Percentiles rank a stretch among this genome's conserved stretches.
Evolutionary conservation across 495 filamentous ascomycete species (phyloP).

Genomic region (Talaromyces ruber): DNA sequence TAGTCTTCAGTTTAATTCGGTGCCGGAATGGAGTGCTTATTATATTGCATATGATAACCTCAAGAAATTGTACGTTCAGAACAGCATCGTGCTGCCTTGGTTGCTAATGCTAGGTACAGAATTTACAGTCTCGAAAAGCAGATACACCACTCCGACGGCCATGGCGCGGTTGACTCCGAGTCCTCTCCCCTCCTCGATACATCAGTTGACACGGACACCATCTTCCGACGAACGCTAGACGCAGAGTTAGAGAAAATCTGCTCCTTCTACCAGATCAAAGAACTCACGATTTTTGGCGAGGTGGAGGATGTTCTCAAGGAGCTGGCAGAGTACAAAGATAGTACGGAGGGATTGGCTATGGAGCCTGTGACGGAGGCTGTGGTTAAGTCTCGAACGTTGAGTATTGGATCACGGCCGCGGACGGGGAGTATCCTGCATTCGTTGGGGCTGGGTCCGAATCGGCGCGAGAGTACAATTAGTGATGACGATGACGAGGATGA

Average conservation of each 20-base stretch:
- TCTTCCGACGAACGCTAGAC: slow-evolving; percentile 76
- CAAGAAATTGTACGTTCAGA: slow-evolving; percentile 80
- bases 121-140: slow-evolving; percentile 89
- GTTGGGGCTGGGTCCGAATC: slow-evolving; percentile 27
- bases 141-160: slow-evolving; percentile 44
- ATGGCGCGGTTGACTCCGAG: slow-evolving; percentile 57
- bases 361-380: slow-evolving; percentile 43
- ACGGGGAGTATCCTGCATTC: slow-evolving; percentile 36
- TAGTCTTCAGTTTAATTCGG: slow-evolving; percentile 98
- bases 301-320: slow-evolving; percentile 70
- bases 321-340: slow-evolving; percentile 59
- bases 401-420: slow-evolving; percentile 31
- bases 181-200: slow-evolving; percentile 68
- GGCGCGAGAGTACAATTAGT: slow-evolving; percentile 43
- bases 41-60: slow-evolving; percentile 98
- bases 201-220: slow-evolving; percentile 57
- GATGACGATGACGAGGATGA: slow-evolving; percentile 60
- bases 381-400: slow-evolving; percentile 32
- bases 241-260: slow-evolving; percentile 87
- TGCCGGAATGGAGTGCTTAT: slow-evolving; percentile 95
- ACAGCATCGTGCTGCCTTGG: not conserved
- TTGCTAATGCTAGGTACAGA: slow-evolving; percentile 30
- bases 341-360: slow-evolving; percentile 48
- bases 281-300: slow-evolving; percentile 74
- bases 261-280: slow-evolving; percentile 81